Base-by-base conservation (phyloP, 805 yeast species). In the Saccharomycopsis fermentans region DNA sequence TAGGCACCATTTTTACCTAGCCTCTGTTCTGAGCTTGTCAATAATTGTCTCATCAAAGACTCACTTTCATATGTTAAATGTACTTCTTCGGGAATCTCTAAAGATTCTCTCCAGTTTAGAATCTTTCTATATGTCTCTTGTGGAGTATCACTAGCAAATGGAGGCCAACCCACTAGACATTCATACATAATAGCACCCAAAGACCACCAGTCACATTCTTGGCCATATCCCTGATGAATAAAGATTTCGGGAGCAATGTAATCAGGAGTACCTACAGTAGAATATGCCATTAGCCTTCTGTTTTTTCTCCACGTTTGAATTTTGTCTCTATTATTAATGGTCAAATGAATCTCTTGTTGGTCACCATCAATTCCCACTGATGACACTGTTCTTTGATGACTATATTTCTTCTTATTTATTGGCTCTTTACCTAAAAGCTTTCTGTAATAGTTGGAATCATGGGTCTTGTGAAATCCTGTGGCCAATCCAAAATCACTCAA, bases 141-240 rank as follows among this genome's bases (percentile, higher is more conserved):
- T 11, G 96, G 96, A 11, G 96, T 87, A 67, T 90, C 97, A 0
- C 94, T 84, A 73, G 97, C 90, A 71, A 90, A 90, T 53, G 97
- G 97, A 27, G 97, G 97, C 96, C 96, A 90, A 35, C 97, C 97
- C 61, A 90, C 87, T 62, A 90, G 74, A 74, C 97, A 90, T 77
- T 90, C 97, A 71, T 86, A 90, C 97, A 90, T 91, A 68, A 90
- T 90, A 1, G 96, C 96, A 34, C 97, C 97, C 52, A 90, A 73
- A 8, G 96, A 87, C 97, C 97, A 90, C 97, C 97, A 90, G 71
- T 90, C 97, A 73, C 97, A 90, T 69, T 90, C 96, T 73, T 90
- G 96, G 12, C 97, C 96, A 71, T 90, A 90, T 4, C 97, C 97
- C 73, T 90, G 94, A 66, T 90, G 90, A 54, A 89, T 77, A 66